Conservation (phyloP, 2,329 filamentous ascomycete species). For the Neopestalotiopsis clavispora region DNA sequence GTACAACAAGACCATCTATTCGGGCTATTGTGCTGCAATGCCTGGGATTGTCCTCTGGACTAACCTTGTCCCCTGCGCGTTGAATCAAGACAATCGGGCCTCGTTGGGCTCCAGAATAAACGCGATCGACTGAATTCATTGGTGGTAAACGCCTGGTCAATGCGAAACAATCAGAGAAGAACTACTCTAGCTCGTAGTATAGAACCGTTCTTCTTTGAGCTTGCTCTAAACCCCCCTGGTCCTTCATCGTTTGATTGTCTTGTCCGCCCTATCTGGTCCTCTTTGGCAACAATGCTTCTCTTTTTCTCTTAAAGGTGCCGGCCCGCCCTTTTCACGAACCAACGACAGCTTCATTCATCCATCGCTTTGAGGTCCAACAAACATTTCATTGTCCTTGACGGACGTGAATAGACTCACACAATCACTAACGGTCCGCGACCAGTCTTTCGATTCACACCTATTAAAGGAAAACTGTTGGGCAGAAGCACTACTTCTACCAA, state of each 20-base stretch:
- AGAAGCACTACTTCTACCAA: slow-evolving; percentile 1
- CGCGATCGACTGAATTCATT: slow-evolving; percentile 30
- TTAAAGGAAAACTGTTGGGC: slow-evolving; percentile 19
- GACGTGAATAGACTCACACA: slow-evolving; percentile 26
- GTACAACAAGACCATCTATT: neutral
- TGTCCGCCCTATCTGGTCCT: slow-evolving; percentile 18
- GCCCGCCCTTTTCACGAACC: slow-evolving; percentile 23
- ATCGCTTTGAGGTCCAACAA: slow-evolving; percentile 20
- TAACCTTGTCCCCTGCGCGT: slow-evolving; percentile 16
- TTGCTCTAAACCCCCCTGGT: slow-evolving; percentile 14
- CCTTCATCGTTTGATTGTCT: slow-evolving; percentile 23
- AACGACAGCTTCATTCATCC: slow-evolving; percentile 24
- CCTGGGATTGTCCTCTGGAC: slow-evolving; percentile 24
- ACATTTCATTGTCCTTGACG: slow-evolving; percentile 32
- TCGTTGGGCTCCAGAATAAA: slow-evolving; percentile 30
- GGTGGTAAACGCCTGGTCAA: slow-evolving; percentile 30
- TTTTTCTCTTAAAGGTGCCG: slow-evolving; percentile 26
- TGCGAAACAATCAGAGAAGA: slow-evolving; percentile 28
- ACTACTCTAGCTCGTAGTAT: neutral
- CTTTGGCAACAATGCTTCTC: slow-evolving; percentile 14
- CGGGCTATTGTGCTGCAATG: slow-evolving; percentile 17
- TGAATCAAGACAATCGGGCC: slow-evolving; percentile 24
- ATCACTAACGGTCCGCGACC: slow-evolving; percentile 22
- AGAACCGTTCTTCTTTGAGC: slow-evolving; percentile 4
- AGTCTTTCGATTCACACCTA: slow-evolving; percentile 23